Conservation (phyloP, 176 grass and related monocot species). For the Phragmites australis region DNA sequence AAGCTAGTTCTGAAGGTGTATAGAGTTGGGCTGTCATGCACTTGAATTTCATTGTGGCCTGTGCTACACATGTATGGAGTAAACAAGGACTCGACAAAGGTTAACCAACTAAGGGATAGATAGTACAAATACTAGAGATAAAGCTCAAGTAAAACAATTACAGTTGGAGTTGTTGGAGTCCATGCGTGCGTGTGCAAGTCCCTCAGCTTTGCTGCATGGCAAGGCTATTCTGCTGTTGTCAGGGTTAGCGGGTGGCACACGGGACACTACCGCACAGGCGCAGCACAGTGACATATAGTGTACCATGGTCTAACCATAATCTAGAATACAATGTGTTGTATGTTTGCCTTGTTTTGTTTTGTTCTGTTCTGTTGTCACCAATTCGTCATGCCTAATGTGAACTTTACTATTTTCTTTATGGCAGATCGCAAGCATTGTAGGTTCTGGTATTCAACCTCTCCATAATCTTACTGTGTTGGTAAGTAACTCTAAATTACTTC, state of each 20-base stretch:
- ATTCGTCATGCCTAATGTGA: conserved; percentile 1
- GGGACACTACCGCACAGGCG: background rate
- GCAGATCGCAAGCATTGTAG: conserved; percentile 55
- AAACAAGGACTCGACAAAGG: background rate
- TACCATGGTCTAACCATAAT: background rate
- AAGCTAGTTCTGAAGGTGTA: background rate
- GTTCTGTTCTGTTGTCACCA: background rate
- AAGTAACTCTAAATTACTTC: conserved; percentile 22
- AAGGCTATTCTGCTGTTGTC: background rate
- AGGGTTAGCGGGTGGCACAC: background rate
- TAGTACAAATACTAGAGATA: background rate
- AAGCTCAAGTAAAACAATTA: background rate
- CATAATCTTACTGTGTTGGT: conserved; percentile 49
- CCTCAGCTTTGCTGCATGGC: background rate
- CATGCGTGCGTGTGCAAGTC: background rate
- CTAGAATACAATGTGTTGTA: background rate
- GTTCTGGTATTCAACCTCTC: conserved; percentile 57
- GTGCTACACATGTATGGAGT: background rate
- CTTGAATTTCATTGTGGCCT: background rate
- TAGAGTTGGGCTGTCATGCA: background rate
- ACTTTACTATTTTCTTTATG: conserved; percentile 14
- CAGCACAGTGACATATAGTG: background rate
- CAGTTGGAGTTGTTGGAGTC: background rate
- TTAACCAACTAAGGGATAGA: background rate
- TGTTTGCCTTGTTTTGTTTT: background rate